A percentile compares a stretch with the other conserved stretches of the same genome.
Evolutionary conservation across 768 basidiomycete species (phyloP).

Genomic region (Melanogaster broomeanus): DNA sequence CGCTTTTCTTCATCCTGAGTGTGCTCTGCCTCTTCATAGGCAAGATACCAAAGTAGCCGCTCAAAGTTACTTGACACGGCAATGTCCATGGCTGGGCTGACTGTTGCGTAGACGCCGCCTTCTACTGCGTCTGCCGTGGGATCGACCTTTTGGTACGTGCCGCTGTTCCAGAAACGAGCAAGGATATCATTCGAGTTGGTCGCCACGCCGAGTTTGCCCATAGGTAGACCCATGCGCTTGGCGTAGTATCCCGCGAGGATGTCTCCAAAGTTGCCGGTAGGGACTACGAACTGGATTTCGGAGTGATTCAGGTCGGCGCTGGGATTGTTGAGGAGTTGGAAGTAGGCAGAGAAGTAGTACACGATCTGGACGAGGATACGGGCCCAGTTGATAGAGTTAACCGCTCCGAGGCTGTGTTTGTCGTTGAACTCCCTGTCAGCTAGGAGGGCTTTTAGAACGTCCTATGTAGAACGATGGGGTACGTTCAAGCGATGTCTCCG

Average conservation of each 20-base stretch:
- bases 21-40: conserved; percentile 58
- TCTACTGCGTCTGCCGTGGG: conserved; percentile 36
- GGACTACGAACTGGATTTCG: conserved; percentile 89
- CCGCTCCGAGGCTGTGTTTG: conserved; percentile 86
- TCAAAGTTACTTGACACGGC: conserved; percentile 98
- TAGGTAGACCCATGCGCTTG: conserved; percentile 91
- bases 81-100: conserved; percentile 99
- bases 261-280: conserved; percentile 99
- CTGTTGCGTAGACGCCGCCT: conserved; percentile 79
- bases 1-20: conserved; percentile 31
- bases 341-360: conserved; percentile 97
- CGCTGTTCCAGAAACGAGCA: conserved; percentile 90
- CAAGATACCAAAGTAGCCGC: conserved; percentile 93
- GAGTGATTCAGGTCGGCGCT: conserved; percentile 36
- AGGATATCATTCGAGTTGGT: conserved; percentile 99
- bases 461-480: conserved; percentile 44
- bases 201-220: conserved; percentile 81
- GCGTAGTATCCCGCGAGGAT: conserved; percentile 97
- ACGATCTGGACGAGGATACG: conserved; percentile 98
- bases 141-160: conserved; percentile 85
- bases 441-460: conserved; percentile 92
- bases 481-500: neutral
- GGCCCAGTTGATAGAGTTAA: conserved; percentile 99
- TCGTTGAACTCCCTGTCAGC: conserved; percentile 85
- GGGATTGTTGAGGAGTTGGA: conserved; percentile 66